Percentiles rank a stretch among this genome's conserved stretches.
Conservation (phyloP, 768 basidiomycete species). For the Strobilomyces dryophilus region DNA sequence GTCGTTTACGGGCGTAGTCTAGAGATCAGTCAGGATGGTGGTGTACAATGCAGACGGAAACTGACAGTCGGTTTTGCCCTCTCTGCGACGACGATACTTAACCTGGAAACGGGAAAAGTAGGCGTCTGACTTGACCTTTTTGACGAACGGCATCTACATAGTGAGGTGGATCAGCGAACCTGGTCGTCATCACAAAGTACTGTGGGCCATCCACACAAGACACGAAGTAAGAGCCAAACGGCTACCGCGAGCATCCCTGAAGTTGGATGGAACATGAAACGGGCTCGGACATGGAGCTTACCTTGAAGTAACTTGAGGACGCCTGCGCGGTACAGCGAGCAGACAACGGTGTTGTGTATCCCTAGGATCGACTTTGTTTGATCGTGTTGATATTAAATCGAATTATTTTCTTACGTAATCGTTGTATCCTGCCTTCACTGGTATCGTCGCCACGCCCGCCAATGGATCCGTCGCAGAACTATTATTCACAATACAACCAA, state of each 20-base stretch:
- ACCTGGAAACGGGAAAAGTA: conserved; percentile 99
- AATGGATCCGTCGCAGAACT: conserved; percentile 37
- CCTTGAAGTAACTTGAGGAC: conserved; percentile 37
- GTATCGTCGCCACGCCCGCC: conserved; percentile 4
- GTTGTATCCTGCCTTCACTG: neutral
- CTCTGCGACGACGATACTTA: conserved; percentile 95
- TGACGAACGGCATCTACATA: conserved; percentile 98
- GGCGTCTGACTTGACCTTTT: conserved; percentile 92
- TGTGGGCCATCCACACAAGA: conserved; percentile 29
- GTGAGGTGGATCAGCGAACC: conserved; percentile 15
- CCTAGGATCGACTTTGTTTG: conserved; percentile 22
- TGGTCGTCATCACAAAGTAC: conserved; percentile 25
- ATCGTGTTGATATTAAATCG: conserved; percentile 23
- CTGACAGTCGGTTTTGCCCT: conserved; percentile 98
- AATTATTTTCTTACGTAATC: conserved; percentile 18
- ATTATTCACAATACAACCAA: conserved; percentile 47
- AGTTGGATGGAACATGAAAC: neutral
- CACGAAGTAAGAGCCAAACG: neutral
- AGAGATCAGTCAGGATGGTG: conserved; percentile 6
- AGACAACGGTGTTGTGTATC: conserved; percentile 7
- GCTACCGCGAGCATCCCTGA: neutral
- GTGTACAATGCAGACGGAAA: conserved; percentile 6
- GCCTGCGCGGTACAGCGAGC: conserved; percentile 29
- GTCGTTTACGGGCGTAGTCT: conserved; percentile 98
- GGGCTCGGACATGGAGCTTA: conserved; percentile 22